A percentile compares a stretch with the other conserved stretches of the same genome.
Conservation (phyloP, 768 basidiomycete genomes). For the Lentinula detonsa region DNA sequence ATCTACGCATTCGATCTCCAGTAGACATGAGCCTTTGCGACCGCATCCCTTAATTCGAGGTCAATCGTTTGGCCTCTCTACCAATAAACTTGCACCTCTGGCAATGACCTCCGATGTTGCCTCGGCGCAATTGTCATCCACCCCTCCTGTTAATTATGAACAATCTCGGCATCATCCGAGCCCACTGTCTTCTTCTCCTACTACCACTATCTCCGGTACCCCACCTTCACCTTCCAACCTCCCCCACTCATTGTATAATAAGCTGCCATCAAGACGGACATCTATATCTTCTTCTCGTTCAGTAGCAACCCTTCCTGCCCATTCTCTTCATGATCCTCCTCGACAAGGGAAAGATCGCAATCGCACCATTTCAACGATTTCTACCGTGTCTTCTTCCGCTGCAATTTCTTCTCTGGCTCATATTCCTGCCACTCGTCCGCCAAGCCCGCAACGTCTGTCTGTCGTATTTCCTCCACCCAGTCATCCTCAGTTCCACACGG, state of each 20-base stretch:
- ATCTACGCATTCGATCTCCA: constrained; percentile 53
- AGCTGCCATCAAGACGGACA: constrained; percentile 34
- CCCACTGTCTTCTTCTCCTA: constrained; percentile 2
- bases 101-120: constrained; percentile 22
- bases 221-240: constrained; percentile 24
- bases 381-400: constrained; percentile 45
- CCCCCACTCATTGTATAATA: constrained; percentile 24
- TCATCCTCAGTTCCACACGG: not conserved
- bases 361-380: constrained; percentile 55
- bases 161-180: constrained; percentile 26
- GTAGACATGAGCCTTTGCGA: constrained; percentile 36
- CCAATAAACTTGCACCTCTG: constrained; percentile 49
- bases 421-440: constrained; percentile 35
- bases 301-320: constrained; percentile 49
- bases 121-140: constrained; percentile 30
- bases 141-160: constrained; percentile 21
- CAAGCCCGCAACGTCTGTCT: constrained; percentile 18
- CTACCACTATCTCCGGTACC: constrained; percentile 15
- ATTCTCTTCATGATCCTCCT: constrained; percentile 25
- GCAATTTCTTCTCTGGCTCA: constrained; percentile 54
- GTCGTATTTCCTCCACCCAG: constrained; percentile 43
- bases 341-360: constrained; percentile 32
- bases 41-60: constrained; percentile 79
- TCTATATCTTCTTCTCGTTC: constrained; percentile 59
- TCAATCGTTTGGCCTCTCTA: constrained; percentile 53